Evolutionary conservation across 2,329 filamentous ascomycete genomes (phyloP).

Genomic region (Pseudopithomyces maydicus): DNA sequence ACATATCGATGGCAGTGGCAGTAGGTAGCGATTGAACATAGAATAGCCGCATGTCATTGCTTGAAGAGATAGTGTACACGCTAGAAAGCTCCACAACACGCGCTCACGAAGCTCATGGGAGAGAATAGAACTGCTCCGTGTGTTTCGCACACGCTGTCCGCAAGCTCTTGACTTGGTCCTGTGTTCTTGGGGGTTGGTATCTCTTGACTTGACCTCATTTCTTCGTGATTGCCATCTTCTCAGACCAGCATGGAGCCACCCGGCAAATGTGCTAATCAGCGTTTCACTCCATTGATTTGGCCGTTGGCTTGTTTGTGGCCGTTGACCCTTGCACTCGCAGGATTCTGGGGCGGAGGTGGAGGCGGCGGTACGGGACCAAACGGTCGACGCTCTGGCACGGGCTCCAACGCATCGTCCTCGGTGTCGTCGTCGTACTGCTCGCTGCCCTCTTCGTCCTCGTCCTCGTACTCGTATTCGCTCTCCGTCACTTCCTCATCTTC

Average conservation of each 20-base stretch:
- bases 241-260: not conserved
- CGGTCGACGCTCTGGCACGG: constrained; percentile 37
- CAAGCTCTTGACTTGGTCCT: not conserved
- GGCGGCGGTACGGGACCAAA: constrained; percentile 46
- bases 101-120: not conserved
- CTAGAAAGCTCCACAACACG: constrained; percentile 1
- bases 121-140: not conserved
- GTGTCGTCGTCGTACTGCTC: constrained; percentile 61
- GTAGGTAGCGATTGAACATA: not conserved
- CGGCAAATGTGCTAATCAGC: constrained; percentile 27
- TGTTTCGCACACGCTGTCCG: not conserved
- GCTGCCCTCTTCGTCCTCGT: constrained; percentile 51
- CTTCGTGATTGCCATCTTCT: not conserved
- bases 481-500: constrained; percentile 61
- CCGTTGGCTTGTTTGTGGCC: constrained; percentile 46
- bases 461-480: constrained; percentile 48
- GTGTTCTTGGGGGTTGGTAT: not conserved
- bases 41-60: constrained; percentile 10
- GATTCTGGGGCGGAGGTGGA: constrained; percentile 39
- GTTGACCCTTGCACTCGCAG: constrained; percentile 41
- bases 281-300: constrained; percentile 46
- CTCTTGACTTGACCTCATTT: not conserved
- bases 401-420: constrained; percentile 58
- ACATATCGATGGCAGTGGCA: not conserved
- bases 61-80: constrained; percentile 15